Base-by-base conservation (phyloP, 805 yeast species). In the Teunomyces kruisii region DNA sequence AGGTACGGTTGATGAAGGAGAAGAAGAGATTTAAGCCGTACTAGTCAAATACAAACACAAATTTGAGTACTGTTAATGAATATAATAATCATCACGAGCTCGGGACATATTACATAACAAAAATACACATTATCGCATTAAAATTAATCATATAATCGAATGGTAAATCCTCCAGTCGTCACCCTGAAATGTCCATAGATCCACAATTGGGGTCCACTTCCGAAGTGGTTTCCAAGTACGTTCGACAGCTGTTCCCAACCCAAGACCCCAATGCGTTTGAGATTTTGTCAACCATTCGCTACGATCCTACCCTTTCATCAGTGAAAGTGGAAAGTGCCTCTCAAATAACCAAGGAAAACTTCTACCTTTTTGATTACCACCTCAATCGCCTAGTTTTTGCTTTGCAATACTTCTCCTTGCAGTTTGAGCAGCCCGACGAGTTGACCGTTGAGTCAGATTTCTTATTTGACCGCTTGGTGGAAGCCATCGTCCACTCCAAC, bases 1-100 rank as follows among this genome's bases (percentile, higher is more conserved):
- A 83, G 64, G 87, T 94, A 43, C 79, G 78, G 54, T 67, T 76
- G 49, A 82, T 94, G 84, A 88, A 79, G 62, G 90, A 86, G 53
- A 85, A 80, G 74, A 84, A 84, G 62, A 80, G 83, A 59, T 91
- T 92, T 68, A 84, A 83, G 58, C 99, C 98, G 0, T 92, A 88
- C 62, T 86, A 68, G 58, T 5, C 22, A 2, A 10, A 6, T n/a
- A n/a, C n/a, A 19, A 3, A 22, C n/a, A 19, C 22, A 4, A 19
- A 19, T 4, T 19, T 19, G 22, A n/a, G 26, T 15, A 9, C n/a
- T 10, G 30, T 14, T 22, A 38, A 16, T 27, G 17, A 27, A 32
- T n/a, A n/a, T n/a, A n/a, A n/a, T 19, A 32, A 32, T 15, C 8
- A 32, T 19, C 13, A 10, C 22, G 37, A 26, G 28, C 12, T 26